Base-by-base conservation (phyloP, 2,329 filamentous ascomycete genomes). In the Emmonsiellopsis sp. region DNA sequence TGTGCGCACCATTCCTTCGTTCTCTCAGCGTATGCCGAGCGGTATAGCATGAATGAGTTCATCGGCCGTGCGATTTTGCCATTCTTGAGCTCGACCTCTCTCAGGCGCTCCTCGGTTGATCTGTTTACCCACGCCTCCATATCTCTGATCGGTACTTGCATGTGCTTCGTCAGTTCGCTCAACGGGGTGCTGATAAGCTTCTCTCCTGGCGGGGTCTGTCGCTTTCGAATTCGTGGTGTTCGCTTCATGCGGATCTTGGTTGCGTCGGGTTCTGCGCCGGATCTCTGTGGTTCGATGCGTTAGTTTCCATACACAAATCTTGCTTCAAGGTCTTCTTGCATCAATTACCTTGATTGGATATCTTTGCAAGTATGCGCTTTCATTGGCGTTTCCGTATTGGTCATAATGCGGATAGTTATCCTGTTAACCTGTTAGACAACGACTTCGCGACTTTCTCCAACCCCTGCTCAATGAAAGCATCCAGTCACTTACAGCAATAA, bases 41-140 rank as follows among this genome's bases (percentile, higher is more conserved):
- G 86, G 69, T 98, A 98, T 50, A 98, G 77, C 86, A 98, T 95
- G 74, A 97, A 98, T 0, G 89, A 92, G 69, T 98, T 98, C 86
- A 96, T 95, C 2, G 93, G 91, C 32, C 93, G 80, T 63, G 92
- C 89, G 61, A 97, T 80, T 67, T 91, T 90, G 30, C 87, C 87
- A 37, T 83, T 75, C 62, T 84, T 89, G 62, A 81, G 79, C 43
- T 82, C 79, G 8, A 86, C 83, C 67, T 95, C 90, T 52, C 75
- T 72, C 48, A 76, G 76, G 54, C 92, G 81, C 6, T 78, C 78
- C 54, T 88, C 84, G 1, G 76, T 71, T 8, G 86, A 76, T 50
- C 92, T 81, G 62, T 85, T 82, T 37, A 94, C 90, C 76, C 87
- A 95, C 30, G 77, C 76, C 51, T 85, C 82, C 73, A 96, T 95